These are phyloP conservation scores for Neurospora sublineolata DNA, from an alignment of 495 filamentous ascomycete genomes.

Conservation along the genomic window DNA sequence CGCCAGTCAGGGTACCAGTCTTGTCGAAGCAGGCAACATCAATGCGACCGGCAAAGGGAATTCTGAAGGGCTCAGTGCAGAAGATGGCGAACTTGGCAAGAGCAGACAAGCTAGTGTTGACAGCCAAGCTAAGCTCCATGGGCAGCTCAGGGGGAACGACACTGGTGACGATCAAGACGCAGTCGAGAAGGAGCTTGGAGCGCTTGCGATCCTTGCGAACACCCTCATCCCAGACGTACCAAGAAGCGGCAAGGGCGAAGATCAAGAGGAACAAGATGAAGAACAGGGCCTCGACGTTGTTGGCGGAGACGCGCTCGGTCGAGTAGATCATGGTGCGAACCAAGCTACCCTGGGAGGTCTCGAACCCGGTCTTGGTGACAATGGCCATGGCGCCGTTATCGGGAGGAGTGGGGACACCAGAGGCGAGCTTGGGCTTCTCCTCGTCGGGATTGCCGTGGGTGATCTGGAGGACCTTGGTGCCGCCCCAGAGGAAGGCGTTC, in stretches of 20 bases:
- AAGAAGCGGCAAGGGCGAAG: constrained; percentile 95
- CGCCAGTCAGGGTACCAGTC: constrained; percentile 91
- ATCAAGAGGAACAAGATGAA: constrained; percentile 96
- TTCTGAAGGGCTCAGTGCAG: constrained; percentile 98
- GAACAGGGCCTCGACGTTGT: constrained; percentile 84
- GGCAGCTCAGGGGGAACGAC: constrained; percentile 95
- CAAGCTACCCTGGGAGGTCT: constrained; percentile 93
- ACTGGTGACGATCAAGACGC: constrained; percentile 91
- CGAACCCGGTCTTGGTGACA: constrained; percentile 94
- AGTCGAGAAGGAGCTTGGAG: constrained; percentile 93
- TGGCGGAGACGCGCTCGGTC: constrained; percentile 94
- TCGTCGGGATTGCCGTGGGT: constrained; percentile 75
- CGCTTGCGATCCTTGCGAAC: constrained; percentile 86
- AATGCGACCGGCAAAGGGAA: constrained; percentile 89
- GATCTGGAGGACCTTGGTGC: constrained; percentile 94
- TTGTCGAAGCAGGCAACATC: constrained; percentile 99
- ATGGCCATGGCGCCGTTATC: constrained; percentile 92
- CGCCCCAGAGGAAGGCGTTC: constrained; percentile 89
- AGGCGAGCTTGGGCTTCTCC: constrained; percentile 50
- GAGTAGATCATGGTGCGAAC: constrained; percentile 99
- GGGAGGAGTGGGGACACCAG: constrained; percentile 61
- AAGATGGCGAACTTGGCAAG: constrained; percentile 93
- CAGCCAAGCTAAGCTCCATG: constrained; percentile 94
- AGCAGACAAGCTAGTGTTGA: constrained; percentile 96
- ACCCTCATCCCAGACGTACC: constrained; percentile 99